Evolutionary conservation across 225 moss, liverwort and hornwort species (phyloP), one percentile per base, ranked within the genome.

Genomic region (Bryum argenteum): DNA sequence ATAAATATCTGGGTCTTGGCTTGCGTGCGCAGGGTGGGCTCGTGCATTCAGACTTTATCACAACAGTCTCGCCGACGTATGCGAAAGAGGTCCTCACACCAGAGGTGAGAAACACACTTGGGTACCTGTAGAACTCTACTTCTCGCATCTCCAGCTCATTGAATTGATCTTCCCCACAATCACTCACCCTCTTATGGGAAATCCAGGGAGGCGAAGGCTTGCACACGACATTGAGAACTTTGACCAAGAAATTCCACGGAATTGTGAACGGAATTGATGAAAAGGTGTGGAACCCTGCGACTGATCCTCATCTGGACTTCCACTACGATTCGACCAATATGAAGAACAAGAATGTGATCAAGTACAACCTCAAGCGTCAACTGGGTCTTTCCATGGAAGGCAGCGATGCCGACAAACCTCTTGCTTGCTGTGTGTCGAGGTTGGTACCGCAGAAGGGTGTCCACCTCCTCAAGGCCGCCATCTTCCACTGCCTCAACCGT

Each of bases 381-480:
- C 74, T 95, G 80, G 78, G 88, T 47, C 44, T 95, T 78, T 78
- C 85, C 28, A 48, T 47, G 2, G 55, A 84, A 67, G 83, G 88
- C 61, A 59, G 14, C 10, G 84, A 89, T 74, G 89, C 76, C 8
- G 69, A 77, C 38, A 83, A 80, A 61, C 93, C 95, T 48, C 77
- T 95, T 59, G 92, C 91, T 23, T 93, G 91, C 63, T 91, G 91
- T 58, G 89, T 96, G 37, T 92, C 95, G 42, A 88, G 95, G 44
- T 83, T 96, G 41, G 95, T 93, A 50, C 93, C 95, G 41, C 95
- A 96, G 79, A 96, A 96, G 81, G 95, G 95, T 65, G 95, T 93
- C 10, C 70, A 87, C 75, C 78, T 96, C 61, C 93, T 96, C 44
- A 86, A 87, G 28, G 84, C 87, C 38, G 89, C 93, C 65, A 89